Evolutionary conservation across 345 rosid species (phyloP).

Genomic region (Theobroma cacao): DNA sequence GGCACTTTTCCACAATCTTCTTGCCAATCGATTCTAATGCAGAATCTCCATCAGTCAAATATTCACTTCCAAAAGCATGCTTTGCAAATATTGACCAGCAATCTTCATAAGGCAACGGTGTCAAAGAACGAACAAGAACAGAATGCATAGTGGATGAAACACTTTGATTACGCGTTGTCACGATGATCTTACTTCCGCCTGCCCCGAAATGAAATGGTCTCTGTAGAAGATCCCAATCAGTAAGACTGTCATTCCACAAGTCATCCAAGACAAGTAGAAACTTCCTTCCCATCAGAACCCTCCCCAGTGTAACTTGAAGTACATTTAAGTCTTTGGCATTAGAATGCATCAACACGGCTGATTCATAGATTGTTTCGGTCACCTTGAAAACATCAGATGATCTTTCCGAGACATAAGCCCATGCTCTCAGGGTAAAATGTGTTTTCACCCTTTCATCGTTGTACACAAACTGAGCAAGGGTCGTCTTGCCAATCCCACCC

Average conservation of each 20-base stretch:
- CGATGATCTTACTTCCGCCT: conserved; percentile 37
- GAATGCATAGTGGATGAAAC: conserved; percentile 32
- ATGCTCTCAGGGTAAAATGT: too few relatives aligned
- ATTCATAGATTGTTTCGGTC: background rate
- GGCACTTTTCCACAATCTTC: background rate
- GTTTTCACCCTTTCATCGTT: conserved; percentile 12
- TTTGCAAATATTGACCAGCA: conserved; percentile 35
- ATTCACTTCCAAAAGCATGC: conserved; percentile 22
- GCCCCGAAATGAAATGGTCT: conserved; percentile 28
- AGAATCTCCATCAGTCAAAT: background rate
- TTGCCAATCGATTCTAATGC: background rate
- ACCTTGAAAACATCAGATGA: too few relatives aligned
- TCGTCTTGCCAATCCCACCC: conserved; percentile 49
- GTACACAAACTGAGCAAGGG: conserved; percentile 39
- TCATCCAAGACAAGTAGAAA: conserved; percentile 40
- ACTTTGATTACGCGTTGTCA: conserved; percentile 35
- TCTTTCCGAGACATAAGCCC: too few relatives aligned
- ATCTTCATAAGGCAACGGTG: conserved; percentile 11
- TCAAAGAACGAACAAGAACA: background rate
- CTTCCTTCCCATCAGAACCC: background rate
- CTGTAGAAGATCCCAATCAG: conserved; percentile 34
- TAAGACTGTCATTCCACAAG: conserved; percentile 39
- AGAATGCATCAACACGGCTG: conserved; percentile 16
- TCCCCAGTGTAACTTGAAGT: conserved; percentile 33
- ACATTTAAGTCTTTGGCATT: conserved; percentile 26